Base-by-base conservation (phyloP, 1,139 yeast genomes). In the Suhomyces guaymorum region DNA sequence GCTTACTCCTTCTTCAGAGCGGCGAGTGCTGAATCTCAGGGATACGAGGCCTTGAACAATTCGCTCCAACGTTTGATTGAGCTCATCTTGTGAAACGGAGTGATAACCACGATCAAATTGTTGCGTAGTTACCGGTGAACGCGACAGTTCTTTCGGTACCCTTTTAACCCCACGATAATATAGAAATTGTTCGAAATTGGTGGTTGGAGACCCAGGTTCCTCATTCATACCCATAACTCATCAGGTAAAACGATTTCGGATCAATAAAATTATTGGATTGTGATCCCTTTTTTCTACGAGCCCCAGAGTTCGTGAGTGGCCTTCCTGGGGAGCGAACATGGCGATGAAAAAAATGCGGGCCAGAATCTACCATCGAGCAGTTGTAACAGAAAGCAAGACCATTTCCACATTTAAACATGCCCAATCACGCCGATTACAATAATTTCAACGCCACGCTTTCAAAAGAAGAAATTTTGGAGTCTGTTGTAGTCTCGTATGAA, bases 361-460 rank as follows among this genome's bases (percentile, higher is more conserved):
- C n/a, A n/a, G n/a, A n/a, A n/a, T n/a, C n/a, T n/a, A n/a, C n/a
- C n/a, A n/a, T n/a, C n/a, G n/a, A n/a, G n/a, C n/a, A n/a, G n/a
- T n/a, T n/a, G n/a, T n/a, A n/a, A n/a, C n/a, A n/a, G n/a, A n/a
- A n/a, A n/a, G n/a, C n/a, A n/a, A n/a, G n/a, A n/a, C n/a, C n/a
- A n/a, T n/a, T n/a, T n/a, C n/a, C n/a, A n/a, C n/a, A n/a, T n/a
- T n/a, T n/a, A 17, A 17, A 8, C 23, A 44, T 49, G 48, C 48
- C 30, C 2, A 46, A 59, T 47, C 94, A 86, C 57, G 90, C 94
- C 1, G 87, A 81, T 27, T 82, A 75, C 52, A 51, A 82, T n/a
- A 66, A 69, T 24, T 79, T 80, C 44, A 41, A 57, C 1, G 33
- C 46, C 1, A 51, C 63, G 4, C 29, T 49, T 2, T 52, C 69